Conservation (phyloP, 768 basidiomycete species). For the Tricholoma saponaceum region DNA sequence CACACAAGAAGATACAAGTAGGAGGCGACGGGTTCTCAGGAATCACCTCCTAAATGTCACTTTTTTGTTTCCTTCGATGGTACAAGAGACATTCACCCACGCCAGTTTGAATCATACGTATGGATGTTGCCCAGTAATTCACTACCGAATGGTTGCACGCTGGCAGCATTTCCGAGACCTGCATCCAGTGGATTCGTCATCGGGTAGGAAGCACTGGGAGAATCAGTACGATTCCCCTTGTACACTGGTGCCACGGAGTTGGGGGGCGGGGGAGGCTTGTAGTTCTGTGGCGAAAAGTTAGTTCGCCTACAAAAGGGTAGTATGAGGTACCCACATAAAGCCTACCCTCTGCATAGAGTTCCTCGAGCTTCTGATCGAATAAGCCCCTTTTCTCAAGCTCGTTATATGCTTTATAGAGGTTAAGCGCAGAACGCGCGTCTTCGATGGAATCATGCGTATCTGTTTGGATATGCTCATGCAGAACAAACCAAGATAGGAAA, state of each 20-base stretch:
- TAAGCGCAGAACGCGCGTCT: conserved; percentile 83
- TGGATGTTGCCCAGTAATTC: not conserved
- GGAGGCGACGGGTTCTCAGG: too few species aligned
- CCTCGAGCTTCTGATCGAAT: conserved; percentile 87
- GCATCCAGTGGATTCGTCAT: not conserved
- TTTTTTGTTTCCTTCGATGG: not conserved
- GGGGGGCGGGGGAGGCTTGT: conserved; percentile 13
- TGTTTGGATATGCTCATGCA: conserved; percentile 87
- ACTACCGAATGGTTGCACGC: not conserved
- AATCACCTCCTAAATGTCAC: not conserved
- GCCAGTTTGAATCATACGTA: not conserved
- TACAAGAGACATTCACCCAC: not conserved
- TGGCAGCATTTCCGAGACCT: not conserved
- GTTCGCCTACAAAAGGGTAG: not conserved
- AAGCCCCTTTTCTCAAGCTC: conserved; percentile 68
- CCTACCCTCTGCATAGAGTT: conserved; percentile 73
- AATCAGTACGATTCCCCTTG: conserved; percentile 2
- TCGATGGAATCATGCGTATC: conserved; percentile 99
- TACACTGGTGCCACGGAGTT: not conserved
- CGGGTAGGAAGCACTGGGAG: not conserved
- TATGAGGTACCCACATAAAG: conserved; percentile 51
- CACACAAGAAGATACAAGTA: not conserved
- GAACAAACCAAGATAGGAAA: conserved; percentile 93
- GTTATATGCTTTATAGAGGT: conserved; percentile 79
- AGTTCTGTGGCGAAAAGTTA: conserved; percentile 12